Base-by-base conservation (phyloP, 1,284 basidiomycete species). In the Clitocybe nebularis region DNA sequence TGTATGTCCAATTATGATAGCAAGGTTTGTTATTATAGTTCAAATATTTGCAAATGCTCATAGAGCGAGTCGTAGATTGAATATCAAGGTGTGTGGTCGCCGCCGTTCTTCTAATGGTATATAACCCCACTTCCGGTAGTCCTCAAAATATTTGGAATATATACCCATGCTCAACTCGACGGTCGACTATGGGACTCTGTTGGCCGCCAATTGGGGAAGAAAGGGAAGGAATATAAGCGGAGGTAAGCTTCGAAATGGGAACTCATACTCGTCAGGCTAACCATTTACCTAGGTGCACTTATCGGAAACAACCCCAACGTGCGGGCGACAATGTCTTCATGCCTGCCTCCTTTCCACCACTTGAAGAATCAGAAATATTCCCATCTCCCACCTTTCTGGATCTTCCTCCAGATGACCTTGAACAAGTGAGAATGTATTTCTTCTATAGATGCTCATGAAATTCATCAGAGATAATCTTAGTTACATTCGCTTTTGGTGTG, bases 401-500 rank as follows among this genome's bases (percentile, higher is more conserved):
- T 34, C 43, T 75, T 10, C 59, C 64, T 14, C 57, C 62, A 6
- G 67, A 75, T 29, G 68, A 77, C 32, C 51, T 67, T 7, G 64
- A 74, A 44, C 63, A 74, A 60, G 75, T 75, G 45, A 36, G 46
- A 23, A 26, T 43, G 24, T 23, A 17, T 14, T 9, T 17, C 13
- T 9, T 37, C 22, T 37, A 13, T 21, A 30, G 11, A 21, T 23
- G 37, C 35, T 14, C n/a, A n/a, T n/a, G n/a, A n/a, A n/a, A n/a
- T n/a, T n/a, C n/a, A n/a, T n/a, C n/a, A n/a, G n/a, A 43, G 30
- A 35, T 20, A 37, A 3, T 5, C 33, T 13, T 35, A 81, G 77
- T 60, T 79, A 6, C 77, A 81, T 52, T 67, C 74, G 1, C 61
- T 79, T 17, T 64, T 81, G 17, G 75, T 78, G 80, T 81, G 63